Percentiles rank a stretch among this genome's conserved stretches.
Evolutionary conservation across 257 asterid genomes (phyloP).

Genomic region (Plantago ovata): DNA sequence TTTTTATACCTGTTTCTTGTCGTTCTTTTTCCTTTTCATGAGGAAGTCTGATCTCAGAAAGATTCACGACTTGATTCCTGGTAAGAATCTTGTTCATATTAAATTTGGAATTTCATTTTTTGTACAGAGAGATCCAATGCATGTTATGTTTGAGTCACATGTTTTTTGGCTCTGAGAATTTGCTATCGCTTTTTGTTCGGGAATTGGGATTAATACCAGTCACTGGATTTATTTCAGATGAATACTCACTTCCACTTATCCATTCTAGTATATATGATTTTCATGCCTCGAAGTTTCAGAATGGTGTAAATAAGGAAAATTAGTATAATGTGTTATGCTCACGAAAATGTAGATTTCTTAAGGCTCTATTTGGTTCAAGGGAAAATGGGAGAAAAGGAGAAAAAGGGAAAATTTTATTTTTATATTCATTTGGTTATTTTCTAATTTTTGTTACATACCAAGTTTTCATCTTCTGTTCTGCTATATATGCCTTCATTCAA

Average conservation of each 20-base stretch:
- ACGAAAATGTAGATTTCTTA: too few species aligned
- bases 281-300: background rate
- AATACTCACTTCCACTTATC: too few species aligned
- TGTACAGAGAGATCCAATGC: background rate
- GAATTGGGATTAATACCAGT: background rate
- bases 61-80: constrained; percentile 64
- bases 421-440: too few species aligned
- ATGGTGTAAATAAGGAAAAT: background rate
- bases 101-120: background rate
- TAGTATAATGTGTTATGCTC: too few species aligned
- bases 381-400: too few species aligned
- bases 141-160: background rate
- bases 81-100: constrained; percentile 29
- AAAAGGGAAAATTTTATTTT: too few species aligned
- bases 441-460: too few species aligned
- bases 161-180: background rate
- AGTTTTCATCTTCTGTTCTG: too few species aligned
- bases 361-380: too few species aligned
- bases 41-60: constrained; percentile 73
- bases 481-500: too few species aligned
- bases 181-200: background rate
- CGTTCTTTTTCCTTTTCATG: constrained; percentile 25
- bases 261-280: too few species aligned
- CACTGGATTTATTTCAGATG: too few species aligned
- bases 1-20: background rate